Conservation (phyloP, 345 rosid species). For the Corymbia maculata region DNA sequence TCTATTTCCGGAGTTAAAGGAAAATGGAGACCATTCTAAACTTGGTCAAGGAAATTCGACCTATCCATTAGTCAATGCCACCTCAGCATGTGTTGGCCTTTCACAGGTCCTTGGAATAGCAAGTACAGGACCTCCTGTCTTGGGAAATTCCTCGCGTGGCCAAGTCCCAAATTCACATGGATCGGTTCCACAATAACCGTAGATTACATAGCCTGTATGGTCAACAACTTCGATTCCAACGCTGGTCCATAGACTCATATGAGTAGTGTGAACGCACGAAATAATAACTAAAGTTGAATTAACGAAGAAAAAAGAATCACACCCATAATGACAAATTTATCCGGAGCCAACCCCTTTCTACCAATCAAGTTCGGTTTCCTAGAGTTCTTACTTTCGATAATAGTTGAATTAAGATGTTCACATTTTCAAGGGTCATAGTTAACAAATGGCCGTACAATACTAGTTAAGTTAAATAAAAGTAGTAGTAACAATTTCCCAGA, state of each 20-base stretch:
- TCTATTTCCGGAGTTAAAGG: not conserved
- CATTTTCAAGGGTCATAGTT: not conserved
- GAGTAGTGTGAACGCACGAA: too few relatives aligned
- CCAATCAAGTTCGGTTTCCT: not conserved
- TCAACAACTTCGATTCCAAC: not conserved
- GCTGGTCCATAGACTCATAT: too few relatives aligned
- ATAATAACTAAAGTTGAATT: not conserved
- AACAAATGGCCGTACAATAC: accelerated
- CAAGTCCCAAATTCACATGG: not conserved
- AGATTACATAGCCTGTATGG: not conserved
- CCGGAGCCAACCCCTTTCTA: not conserved
- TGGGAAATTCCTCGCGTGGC: not conserved
- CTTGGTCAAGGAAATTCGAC: not conserved
- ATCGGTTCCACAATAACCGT: not conserved
- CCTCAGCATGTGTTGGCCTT: not conserved
- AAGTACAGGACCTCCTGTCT: not conserved
- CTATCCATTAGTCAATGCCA: not conserved
- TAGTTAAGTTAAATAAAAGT: not conserved
- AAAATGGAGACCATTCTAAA: not conserved
- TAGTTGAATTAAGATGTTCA: not conserved
- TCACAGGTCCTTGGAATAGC: not conserved
- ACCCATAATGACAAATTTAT: not conserved
- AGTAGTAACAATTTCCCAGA: too few relatives aligned
- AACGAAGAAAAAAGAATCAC: not conserved
- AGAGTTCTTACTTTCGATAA: too few relatives aligned